Evolutionary conservation across 306 rosid genomes (phyloP).

Genomic region (Luffa aegyptiaca): DNA sequence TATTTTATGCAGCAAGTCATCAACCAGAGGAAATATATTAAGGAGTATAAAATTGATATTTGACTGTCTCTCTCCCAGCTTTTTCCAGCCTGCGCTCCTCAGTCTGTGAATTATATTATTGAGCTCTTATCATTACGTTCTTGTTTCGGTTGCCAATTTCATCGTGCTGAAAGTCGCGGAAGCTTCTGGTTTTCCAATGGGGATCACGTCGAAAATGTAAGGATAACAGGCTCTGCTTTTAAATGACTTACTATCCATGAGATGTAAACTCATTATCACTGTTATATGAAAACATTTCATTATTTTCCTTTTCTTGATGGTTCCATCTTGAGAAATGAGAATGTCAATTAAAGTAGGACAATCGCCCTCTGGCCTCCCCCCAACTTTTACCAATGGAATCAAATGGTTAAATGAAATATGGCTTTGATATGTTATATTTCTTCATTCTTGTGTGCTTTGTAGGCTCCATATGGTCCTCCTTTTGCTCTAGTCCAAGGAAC

Average conservation of each 20-base stretch:
- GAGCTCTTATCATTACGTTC: constrained; percentile 51
- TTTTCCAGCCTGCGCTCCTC: constrained; percentile 82
- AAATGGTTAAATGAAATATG: neutral
- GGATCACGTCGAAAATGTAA: constrained; percentile 67
- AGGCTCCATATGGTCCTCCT: constrained; percentile 85
- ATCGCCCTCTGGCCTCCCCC: too few species aligned
- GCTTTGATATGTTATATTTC: neutral
- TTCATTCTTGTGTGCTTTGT: constrained; percentile 9
- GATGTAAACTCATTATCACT: neutral
- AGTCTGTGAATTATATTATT: constrained; percentile 62
- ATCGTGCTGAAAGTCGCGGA: constrained; percentile 81
- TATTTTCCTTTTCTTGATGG: neutral
- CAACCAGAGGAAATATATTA: neutral
- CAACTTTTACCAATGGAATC: neutral
- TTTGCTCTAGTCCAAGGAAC: constrained; percentile 79
- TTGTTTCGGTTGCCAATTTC: constrained; percentile 86
- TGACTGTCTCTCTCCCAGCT: constrained; percentile 43
- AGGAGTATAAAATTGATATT: neutral
- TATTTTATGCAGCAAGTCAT: neutral
- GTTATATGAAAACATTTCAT: neutral
- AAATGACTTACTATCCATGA: neutral
- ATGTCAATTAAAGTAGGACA: neutral
- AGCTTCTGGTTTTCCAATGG: constrained; percentile 74
- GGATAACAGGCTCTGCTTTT: constrained; percentile 10
- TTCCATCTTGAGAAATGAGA: neutral